Evolutionary conservation across 2,329 filamentous ascomycete genomes (phyloP), one percentile per base, ranked within the genome.

Genomic region (Penicillium brevicompactum): DNA sequence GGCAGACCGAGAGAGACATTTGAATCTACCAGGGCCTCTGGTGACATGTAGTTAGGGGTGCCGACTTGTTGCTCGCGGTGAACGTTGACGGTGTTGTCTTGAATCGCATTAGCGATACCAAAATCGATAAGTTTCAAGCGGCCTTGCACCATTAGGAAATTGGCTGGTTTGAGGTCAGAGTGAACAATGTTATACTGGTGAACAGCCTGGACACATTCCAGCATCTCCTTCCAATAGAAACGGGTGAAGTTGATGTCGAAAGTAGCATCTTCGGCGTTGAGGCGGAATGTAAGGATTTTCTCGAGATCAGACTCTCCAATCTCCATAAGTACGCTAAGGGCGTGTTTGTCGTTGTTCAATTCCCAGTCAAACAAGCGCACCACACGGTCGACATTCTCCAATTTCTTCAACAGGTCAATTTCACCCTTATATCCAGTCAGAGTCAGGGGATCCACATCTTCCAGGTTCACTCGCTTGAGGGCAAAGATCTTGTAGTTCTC

Each of bases 141-240:
- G 22, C 94, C 94, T 69, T 92, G 87, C 16, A 96, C 92, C 18
- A 97, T 82, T 22, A 99, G 88, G 72, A 99, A 99, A 72, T 99
- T 99, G 66, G 92, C 92, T 0, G 94, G 94, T 74, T 99, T 99
- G 37, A 99, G 81, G 70, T 99, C 94, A 0, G 92, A 96, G 76
- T 99, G 94, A 3, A 99, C 94, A 60, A 99, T 92, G 69, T 97
- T 92, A 71, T 88, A 83, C 11, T 89, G 84, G 70, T 99, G 94
- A 1, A 99, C 92, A 0, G 93, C 86, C 63, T 90, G 85, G 5
- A 99, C 86, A 70, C 94, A 97, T 73, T 96, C 92, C 16, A 99
- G 87, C 94, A 99, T 99, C 76, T 99, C 94, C 74, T 96, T 94
- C 94, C 94, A 99, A 80, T 96, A 96, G 76, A 90, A 95, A n/a